Conservation (phyloP, 306 rosid genomes). For the Cicer pinnatifidum region DNA sequence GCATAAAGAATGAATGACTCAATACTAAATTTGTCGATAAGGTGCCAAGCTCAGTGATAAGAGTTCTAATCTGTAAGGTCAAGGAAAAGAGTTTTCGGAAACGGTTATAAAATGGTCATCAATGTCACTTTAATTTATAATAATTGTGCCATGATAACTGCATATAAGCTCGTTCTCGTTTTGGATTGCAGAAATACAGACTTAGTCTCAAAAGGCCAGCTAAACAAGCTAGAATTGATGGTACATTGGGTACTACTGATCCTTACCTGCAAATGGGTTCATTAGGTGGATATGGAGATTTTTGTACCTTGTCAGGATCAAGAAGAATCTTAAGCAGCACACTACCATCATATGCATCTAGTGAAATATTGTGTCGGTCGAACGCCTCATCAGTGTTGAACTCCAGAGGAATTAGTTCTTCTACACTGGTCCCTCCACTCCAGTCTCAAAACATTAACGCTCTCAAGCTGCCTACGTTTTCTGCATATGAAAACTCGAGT, state of each 20-base stretch:
- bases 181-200: slow-evolving; percentile 69
- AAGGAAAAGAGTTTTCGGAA: too few species aligned
- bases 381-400: slow-evolving; percentile 59
- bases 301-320: slow-evolving; percentile 50
- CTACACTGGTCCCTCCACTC: slow-evolving; percentile 49
- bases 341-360: slow-evolving; percentile 57
- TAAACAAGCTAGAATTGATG: slow-evolving; percentile 53
- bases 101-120: too few species aligned
- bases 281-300: slow-evolving; percentile 61
- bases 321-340: slow-evolving; percentile 52
- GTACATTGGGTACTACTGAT: slow-evolving; percentile 52
- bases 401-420: slow-evolving; percentile 58
- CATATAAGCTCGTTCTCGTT: slow-evolving; percentile 26
- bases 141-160: neutral
- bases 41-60: too few species aligned
- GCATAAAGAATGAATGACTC: too few species aligned
- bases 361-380: slow-evolving; percentile 53
- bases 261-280: slow-evolving; percentile 54
- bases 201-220: slow-evolving; percentile 58
- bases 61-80: too few species aligned
- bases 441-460: slow-evolving; percentile 52
- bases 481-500: slow-evolving; percentile 56
- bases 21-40: too few species aligned
- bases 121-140: too few species aligned
- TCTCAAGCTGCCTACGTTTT: slow-evolving; percentile 40